Conservation (phyloP, 2,329 filamentous ascomycete species). For the Lecanosticta acicola region DNA sequence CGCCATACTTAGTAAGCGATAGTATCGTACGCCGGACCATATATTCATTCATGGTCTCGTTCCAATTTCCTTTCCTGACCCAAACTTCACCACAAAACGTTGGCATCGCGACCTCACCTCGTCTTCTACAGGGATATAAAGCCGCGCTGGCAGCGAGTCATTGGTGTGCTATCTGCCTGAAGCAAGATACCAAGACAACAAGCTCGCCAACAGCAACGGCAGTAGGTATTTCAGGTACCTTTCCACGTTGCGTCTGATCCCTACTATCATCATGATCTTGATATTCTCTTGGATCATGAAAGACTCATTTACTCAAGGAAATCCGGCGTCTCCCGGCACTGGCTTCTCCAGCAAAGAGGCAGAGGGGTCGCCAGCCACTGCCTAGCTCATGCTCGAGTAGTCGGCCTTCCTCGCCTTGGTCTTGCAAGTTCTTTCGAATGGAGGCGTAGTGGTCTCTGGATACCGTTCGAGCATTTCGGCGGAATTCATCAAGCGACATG, state of each 20-base stretch:
- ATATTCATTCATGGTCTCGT: not conserved
- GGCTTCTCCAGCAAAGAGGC: slow-evolving; percentile 8
- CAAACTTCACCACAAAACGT: too few relatives aligned
- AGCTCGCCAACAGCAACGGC: not conserved
- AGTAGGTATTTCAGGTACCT: not conserved
- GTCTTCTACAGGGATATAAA: too few relatives aligned
- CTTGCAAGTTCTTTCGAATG: slow-evolving; percentile 10
- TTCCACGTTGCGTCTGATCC: not conserved
- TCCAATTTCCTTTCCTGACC: too few relatives aligned
- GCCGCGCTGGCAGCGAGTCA: too few relatives aligned
- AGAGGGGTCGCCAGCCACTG: slow-evolving; percentile 11
- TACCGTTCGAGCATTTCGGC: slow-evolving; percentile 9
- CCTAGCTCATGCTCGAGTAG: slow-evolving; percentile 9
- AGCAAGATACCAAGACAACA: too few relatives aligned
- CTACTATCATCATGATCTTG: not conserved
- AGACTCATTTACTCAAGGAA: slow-evolving; percentile 10
- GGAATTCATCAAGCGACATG: slow-evolving; percentile 4
- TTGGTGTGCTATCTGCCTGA: too few relatives aligned
- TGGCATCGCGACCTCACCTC: too few relatives aligned
- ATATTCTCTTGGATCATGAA: not conserved
- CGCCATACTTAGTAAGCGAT: too few relatives aligned
- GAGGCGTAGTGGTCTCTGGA: slow-evolving; percentile 17
- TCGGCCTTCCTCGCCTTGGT: slow-evolving; percentile 13
- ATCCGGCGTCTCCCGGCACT: slow-evolving; percentile 19
- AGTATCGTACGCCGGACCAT: not conserved